Evolutionary conservation across 164 flowering plant genomes (phyloP).

Genomic region (Buxus sempervirens): DNA sequence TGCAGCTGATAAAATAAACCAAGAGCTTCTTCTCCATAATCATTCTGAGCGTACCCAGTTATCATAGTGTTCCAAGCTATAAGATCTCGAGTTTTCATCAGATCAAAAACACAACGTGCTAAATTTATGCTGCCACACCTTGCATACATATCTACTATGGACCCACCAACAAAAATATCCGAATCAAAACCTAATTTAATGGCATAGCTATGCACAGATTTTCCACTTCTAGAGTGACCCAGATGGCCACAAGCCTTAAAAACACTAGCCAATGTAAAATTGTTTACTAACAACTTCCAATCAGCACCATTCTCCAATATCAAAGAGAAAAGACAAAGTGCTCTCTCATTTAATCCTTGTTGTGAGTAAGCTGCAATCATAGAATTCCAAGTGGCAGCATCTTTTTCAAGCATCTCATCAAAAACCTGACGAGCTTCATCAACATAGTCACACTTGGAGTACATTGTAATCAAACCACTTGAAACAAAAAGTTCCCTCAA

Average conservation of each 20-base stretch:
- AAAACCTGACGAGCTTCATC: conserved; percentile 21
- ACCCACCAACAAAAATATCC: conserved; percentile 21
- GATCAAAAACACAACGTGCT: conserved; percentile 23
- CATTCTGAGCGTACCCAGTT: conserved; percentile 23
- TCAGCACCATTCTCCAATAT: conserved; percentile 14
- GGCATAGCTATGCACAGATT: conserved; percentile 22
- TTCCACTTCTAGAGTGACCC: conserved; percentile 17
- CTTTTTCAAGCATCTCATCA: conserved; percentile 21
- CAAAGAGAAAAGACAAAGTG: conserved; percentile 13
- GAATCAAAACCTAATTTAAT: conserved; percentile 21
- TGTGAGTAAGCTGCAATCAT: conserved; percentile 25
- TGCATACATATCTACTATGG: conserved; percentile 23
- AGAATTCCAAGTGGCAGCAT: conserved; percentile 22
- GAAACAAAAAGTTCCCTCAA: conserved; percentile 20
- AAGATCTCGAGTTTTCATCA: conserved; percentile 21
- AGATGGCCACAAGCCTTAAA: conserved; percentile 27
- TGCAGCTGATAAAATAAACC: conserved; percentile 18
- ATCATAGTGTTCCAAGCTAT: conserved; percentile 32
- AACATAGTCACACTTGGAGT: conserved; percentile 11
- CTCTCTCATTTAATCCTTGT: conserved; percentile 17
- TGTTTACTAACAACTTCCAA: conserved; percentile 15
- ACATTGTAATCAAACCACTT: conserved; percentile 22
- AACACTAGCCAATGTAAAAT: conserved; percentile 22
- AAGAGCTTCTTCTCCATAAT: conserved; percentile 23
- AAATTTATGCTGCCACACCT: conserved; percentile 16